phyloP scores from a whole-genome alignment of 108 stramenopile genomes.

The Cyclotella choctawhatcheeana region DNA sequence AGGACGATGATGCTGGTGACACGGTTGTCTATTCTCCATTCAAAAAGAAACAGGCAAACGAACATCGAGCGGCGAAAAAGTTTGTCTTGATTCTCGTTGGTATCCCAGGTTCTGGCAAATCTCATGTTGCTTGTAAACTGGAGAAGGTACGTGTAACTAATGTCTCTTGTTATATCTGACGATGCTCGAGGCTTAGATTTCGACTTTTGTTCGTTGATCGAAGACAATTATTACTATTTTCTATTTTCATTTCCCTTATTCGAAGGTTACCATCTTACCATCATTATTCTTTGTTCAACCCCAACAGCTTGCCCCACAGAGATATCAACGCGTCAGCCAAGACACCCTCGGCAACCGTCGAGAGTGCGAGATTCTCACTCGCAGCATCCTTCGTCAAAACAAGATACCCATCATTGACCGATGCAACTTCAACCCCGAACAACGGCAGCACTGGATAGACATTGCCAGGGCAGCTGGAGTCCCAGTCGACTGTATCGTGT shows the following conservation, averaged over 20 bases:
- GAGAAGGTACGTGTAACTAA: too few species aligned
- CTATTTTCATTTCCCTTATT: too few species aligned
- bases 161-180: too few species aligned
- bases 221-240: too few species aligned
- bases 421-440: conserved; percentile 63
- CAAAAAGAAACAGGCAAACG: background rate
- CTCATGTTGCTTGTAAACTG: conserved; percentile 56
- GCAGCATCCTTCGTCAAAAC: conserved; percentile 14
- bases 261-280: too few species aligned
- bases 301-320: conserved; percentile 34
- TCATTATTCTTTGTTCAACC: background rate
- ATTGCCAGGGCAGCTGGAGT: conserved; percentile 21
- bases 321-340: conserved; percentile 73
- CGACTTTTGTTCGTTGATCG: too few species aligned
- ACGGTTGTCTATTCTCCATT: background rate
- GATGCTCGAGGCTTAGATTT: too few species aligned
- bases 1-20: conserved; percentile 10
- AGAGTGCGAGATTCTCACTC: conserved; percentile 46
- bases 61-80: background rate
- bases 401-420: conserved; percentile 67
- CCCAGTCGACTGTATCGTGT: conserved; percentile 39
- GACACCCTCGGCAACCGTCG: conserved; percentile 60
- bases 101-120: conserved; percentile 74
- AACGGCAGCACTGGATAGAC: conserved; percentile 52
- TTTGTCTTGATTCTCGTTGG: conserved; percentile 67